A percentile compares a stretch with the other conserved stretches of the same genome.
Conservation (phyloP, 176 grass and related monocot species). For the Poa pratensis region DNA sequence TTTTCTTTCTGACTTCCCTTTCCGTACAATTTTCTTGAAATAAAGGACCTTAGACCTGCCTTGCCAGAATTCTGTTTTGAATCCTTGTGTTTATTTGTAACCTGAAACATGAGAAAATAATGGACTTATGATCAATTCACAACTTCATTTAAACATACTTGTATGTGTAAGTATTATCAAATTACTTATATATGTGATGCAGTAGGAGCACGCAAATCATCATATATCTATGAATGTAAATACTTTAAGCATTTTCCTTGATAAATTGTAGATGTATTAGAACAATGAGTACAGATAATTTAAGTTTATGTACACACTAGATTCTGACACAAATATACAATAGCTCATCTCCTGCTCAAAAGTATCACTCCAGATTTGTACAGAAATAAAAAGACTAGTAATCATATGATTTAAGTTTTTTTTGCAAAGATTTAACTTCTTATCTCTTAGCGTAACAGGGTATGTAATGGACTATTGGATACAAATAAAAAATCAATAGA, state of each 20-base stretch:
- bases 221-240: background rate
- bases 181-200: constrained; percentile 23
- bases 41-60: constrained; percentile 65
- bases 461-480: constrained; percentile 22
- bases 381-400: background rate
- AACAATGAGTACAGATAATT: background rate
- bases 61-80: constrained; percentile 67
- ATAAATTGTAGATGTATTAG: background rate
- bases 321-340: too few species aligned
- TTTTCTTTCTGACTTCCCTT: constrained; percentile 76
- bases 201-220: background rate
- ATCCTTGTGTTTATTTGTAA: constrained; percentile 45
- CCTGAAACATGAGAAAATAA: constrained; percentile 59
- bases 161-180: constrained; percentile 11
- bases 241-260: background rate
- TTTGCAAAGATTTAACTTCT: background rate
- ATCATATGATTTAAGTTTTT: constrained; percentile 1
- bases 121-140: background rate
- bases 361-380: too few species aligned
- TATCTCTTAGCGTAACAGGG: too few species aligned
- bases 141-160: constrained; percentile 19
- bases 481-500: background rate
- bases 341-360: too few species aligned
- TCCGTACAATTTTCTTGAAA: constrained; percentile 69
- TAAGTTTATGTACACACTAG: too few species aligned